A percentile compares a stretch with the other conserved stretches of the same genome.
These are phyloP conservation scores for maize (Zea mays) DNA, from an alignment of 176 grass and related monocot genomes.

Conservation along the genomic window DNA sequence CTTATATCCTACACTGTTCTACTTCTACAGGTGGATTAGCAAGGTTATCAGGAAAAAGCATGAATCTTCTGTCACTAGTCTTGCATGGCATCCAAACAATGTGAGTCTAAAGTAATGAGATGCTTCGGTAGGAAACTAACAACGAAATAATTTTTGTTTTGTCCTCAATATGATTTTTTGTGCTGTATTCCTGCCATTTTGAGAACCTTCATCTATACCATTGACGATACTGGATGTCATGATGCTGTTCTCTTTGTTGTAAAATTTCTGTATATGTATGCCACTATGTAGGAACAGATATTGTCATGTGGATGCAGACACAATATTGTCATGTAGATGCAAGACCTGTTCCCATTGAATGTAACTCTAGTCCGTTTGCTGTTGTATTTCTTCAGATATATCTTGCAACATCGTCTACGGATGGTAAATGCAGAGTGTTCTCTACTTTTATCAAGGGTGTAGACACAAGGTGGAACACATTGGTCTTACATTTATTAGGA, in stretches of 20 bases:
- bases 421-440: constrained; percentile 98
- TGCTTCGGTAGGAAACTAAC: constrained; percentile 3
- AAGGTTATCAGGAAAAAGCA: constrained; percentile 96
- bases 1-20: constrained; percentile 23
- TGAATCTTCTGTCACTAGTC: constrained; percentile 90
- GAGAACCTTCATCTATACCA: background rate
- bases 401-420: constrained; percentile 96
- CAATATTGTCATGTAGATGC: background rate
- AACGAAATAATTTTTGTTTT: background rate
- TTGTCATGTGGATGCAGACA: constrained; percentile 33
- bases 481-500: background rate
- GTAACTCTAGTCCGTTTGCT: constrained; percentile 36
- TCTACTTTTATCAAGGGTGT: constrained; percentile 95
- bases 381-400: constrained; percentile 62
- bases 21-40: constrained; percentile 93
- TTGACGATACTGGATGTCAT: too few relatives aligned
- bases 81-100: constrained; percentile 99
- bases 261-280: constrained; percentile 7
- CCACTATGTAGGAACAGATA: background rate
- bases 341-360: background rate
- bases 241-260: background rate
- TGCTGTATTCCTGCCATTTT: background rate
- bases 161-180: background rate
- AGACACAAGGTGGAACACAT: constrained; percentile 66
- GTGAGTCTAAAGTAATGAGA: constrained; percentile 43